Evolutionary conservation across 148 eudicot species (phyloP).

Genomic region (Persicaria tinctoria): DNA sequence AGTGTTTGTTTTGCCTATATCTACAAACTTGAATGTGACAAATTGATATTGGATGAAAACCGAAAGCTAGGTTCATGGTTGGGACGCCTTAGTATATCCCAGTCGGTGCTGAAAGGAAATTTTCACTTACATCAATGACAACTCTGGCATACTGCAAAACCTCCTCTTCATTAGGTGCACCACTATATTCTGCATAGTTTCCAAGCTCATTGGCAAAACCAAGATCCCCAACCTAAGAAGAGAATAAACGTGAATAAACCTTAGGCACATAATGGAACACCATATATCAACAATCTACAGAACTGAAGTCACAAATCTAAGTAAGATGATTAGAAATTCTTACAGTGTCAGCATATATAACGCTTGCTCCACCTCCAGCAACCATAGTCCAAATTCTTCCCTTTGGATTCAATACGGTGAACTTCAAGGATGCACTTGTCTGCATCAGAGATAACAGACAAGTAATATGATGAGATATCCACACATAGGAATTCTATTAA

Average conservation of each 20-base stretch:
- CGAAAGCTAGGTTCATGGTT: neutral
- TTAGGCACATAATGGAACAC: neutral
- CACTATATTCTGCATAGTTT: slow-evolving; percentile 72
- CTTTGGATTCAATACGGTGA: slow-evolving; percentile 64
- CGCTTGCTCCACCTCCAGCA: slow-evolving; percentile 82
- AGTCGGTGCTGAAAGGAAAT: neutral
- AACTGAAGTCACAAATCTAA: neutral
- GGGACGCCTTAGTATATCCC: neutral
- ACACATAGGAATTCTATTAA: neutral
- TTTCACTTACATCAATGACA: slow-evolving; percentile 53
- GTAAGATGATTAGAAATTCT: neutral
- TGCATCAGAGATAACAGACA: slow-evolving; percentile 18
- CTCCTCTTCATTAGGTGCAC: slow-evolving; percentile 79
- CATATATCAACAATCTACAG: slow-evolving; percentile 4
- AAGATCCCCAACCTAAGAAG: slow-evolving; percentile 58
- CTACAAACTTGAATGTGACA: neutral
- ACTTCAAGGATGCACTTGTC: slow-evolving; percentile 81
- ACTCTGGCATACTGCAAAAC: slow-evolving; percentile 71
- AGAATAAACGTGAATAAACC: neutral
- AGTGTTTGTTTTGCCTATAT: neutral
- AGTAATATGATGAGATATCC: neutral
- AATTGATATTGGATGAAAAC: neutral
- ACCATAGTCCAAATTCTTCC: slow-evolving; percentile 83
- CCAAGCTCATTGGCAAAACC: slow-evolving; percentile 72
- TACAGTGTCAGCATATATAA: slow-evolving; percentile 71